Evolutionary conservation across 1,284 basidiomycete species (phyloP).

Genomic region (Ganoderma leucocontextum): DNA sequence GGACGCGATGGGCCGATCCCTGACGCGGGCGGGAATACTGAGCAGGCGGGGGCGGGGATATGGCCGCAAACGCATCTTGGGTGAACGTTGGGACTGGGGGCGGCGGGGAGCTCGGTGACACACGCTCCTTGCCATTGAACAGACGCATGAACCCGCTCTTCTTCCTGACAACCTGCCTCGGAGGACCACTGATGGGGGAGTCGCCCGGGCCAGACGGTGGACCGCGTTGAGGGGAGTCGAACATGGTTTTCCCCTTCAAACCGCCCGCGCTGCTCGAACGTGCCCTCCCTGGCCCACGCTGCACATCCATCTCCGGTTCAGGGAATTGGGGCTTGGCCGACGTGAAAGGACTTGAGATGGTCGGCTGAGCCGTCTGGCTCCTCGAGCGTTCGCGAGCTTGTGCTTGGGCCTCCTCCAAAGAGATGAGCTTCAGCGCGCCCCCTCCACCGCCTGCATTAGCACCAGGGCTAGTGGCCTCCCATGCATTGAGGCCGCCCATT

Average conservation of each 20-base stretch:
- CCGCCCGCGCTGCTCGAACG: conserved; percentile 69
- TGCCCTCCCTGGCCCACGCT: conserved; percentile 29
- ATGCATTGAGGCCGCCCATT: conserved; percentile 47
- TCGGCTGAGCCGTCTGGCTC: conserved; percentile 53
- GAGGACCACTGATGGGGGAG: conserved; percentile 54
- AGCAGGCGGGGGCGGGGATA: conserved; percentile 22
- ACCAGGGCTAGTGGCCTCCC: conserved; percentile 55
- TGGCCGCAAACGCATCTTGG: conserved; percentile 40
- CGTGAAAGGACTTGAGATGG: conserved; percentile 38
- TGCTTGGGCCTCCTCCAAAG: conserved; percentile 78
- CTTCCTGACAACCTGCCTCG: conserved; percentile 45
- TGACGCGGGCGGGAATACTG: conserved; percentile 31
- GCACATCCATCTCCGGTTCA: conserved; percentile 25
- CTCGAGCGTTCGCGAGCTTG: conserved; percentile 61
- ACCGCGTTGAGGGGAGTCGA: conserved; percentile 49
- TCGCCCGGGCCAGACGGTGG: conserved; percentile 46
- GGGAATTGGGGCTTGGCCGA: conserved; percentile 20
- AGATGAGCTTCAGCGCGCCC: conserved; percentile 69
- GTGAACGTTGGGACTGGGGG: conserved; percentile 64
- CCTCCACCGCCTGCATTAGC: not conserved
- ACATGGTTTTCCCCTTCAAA: conserved; percentile 52
- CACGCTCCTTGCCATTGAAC: conserved; percentile 64
- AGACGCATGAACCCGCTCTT: conserved; percentile 85
- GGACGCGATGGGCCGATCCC: conserved; percentile 47
- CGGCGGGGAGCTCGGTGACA: conserved; percentile 43